Conservation (phyloP, 164 flowering plant species). For the Santalum album region DNA sequence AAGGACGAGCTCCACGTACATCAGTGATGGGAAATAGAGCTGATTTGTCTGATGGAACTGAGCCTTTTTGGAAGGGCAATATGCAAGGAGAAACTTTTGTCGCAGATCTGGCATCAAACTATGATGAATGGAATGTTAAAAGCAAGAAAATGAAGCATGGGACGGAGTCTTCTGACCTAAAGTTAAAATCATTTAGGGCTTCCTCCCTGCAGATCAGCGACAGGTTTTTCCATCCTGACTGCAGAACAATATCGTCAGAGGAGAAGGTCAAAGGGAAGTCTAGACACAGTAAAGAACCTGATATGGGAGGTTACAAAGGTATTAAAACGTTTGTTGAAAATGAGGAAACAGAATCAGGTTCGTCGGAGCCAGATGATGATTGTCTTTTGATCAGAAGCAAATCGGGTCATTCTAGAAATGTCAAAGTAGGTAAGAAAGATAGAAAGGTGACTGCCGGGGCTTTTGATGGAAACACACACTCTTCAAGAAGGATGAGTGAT, state of each 20-base stretch:
- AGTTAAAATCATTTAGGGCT: slow-evolving; percentile 22
- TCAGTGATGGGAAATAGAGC: slow-evolving; percentile 26
- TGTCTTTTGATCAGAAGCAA: slow-evolving; percentile 41
- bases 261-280: slow-evolving; percentile 35
- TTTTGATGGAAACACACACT: slow-evolving; percentile 18
- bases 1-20: slow-evolving; percentile 23
- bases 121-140: slow-evolving; percentile 34
- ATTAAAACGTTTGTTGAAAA: slow-evolving; percentile 16
- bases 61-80: slow-evolving; percentile 28
- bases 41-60: slow-evolving; percentile 30
- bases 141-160: slow-evolving; percentile 48
- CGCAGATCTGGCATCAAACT: slow-evolving; percentile 22
- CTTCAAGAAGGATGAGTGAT: slow-evolving; percentile 26
- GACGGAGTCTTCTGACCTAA: slow-evolving; percentile 34
- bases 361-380: slow-evolving; percentile 59
- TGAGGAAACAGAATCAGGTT: slow-evolving; percentile 86
- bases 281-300: slow-evolving; percentile 34
- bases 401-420: slow-evolving; percentile 30
- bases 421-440: slow-evolving; percentile 24
- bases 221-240: slow-evolving; percentile 23
- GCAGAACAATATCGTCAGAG: slow-evolving; percentile 21
- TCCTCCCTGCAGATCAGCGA: slow-evolving; percentile 29
- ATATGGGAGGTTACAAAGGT: slow-evolving; percentile 21
- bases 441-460: slow-evolving; percentile 11
- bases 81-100: slow-evolving; percentile 30